Percentiles rank a stretch among this genome's conserved stretches.
Evolutionary conservation across 768 basidiomycete species (phyloP).

Genomic region (Russula brevipes): DNA sequence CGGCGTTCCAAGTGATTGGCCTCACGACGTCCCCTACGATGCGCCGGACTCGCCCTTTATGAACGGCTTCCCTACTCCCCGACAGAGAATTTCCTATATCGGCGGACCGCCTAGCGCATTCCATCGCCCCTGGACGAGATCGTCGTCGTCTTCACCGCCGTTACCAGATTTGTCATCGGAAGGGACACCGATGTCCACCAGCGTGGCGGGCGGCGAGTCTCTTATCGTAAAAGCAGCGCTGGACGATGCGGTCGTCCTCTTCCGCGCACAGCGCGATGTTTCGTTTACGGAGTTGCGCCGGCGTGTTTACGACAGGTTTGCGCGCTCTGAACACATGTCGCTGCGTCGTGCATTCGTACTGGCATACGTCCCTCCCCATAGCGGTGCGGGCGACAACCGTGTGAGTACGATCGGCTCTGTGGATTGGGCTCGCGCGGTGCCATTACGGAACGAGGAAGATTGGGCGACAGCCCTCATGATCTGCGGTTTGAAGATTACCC

Average conservation of each 20-base stretch:
- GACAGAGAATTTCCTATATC: neutral
- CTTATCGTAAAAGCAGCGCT: conserved; percentile 62
- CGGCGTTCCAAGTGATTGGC: neutral
- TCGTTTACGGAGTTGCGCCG: conserved; percentile 50
- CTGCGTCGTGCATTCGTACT: conserved; percentile 54
- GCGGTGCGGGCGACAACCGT: conserved; percentile 4
- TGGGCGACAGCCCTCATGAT: conserved; percentile 17
- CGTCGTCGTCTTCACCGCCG: neutral
- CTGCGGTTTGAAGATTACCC: conserved; percentile 19
- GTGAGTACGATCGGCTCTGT: conserved; percentile 12
- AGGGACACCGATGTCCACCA: neutral
- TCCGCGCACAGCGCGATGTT: conserved; percentile 47
- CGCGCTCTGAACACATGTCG: conserved; percentile 51
- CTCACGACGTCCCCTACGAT: conserved; percentile 2
- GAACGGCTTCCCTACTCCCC: neutral
- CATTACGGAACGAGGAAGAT: conserved; percentile 10
- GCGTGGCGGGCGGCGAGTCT: conserved; percentile 20
- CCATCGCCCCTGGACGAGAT: neutral
- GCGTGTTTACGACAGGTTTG: conserved; percentile 61
- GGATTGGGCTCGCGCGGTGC: conserved; percentile 10
- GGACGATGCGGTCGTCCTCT: conserved; percentile 55
- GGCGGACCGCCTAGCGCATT: neutral
- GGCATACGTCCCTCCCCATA: conserved; percentile 45
- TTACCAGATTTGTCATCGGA: conserved; percentile 22
- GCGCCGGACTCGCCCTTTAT: neutral